Conservation (phyloP, 345 rosid genomes). For the Erucastrum elatum region DNA sequence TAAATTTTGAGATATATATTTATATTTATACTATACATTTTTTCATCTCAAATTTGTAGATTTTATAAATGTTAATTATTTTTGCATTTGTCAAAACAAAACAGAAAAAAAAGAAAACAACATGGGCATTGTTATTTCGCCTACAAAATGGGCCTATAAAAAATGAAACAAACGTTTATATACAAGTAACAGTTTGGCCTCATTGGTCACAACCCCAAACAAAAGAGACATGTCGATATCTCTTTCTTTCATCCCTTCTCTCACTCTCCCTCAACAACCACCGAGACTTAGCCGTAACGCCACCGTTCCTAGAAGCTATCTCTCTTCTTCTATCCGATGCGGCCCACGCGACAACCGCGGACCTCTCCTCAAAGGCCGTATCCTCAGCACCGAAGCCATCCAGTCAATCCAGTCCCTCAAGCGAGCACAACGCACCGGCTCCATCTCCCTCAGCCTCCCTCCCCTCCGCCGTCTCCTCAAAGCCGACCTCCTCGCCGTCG, state of each 20-base stretch:
- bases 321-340: conserved; percentile 44
- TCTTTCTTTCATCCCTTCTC: neutral
- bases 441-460: conserved; percentile 41
- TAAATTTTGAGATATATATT: too few relatives aligned
- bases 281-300: conserved; percentile 16
- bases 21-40: too few relatives aligned
- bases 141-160: neutral
- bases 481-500: conserved; percentile 58
- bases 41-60: too few relatives aligned
- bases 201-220: neutral
- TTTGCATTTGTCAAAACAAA: too few relatives aligned
- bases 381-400: conserved; percentile 84
- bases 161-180: neutral
- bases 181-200: neutral
- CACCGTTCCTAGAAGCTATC: conserved; percentile 13
- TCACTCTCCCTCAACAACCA: conserved; percentile 28
- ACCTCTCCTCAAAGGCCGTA: conserved; percentile 81
- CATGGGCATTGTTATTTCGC: too few relatives aligned
- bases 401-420: conserved; percentile 85
- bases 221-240: conserved; percentile 29
- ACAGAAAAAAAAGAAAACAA: too few relatives aligned
- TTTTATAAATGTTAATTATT: too few relatives aligned
- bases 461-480: conserved; percentile 80
- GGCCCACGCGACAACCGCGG: conserved; percentile 82
- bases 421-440: conserved; percentile 51